These are phyloP conservation scores for Gaillardinia entomophila DNA, from an alignment of 805 yeast species.

Conservation along the genomic window DNA sequence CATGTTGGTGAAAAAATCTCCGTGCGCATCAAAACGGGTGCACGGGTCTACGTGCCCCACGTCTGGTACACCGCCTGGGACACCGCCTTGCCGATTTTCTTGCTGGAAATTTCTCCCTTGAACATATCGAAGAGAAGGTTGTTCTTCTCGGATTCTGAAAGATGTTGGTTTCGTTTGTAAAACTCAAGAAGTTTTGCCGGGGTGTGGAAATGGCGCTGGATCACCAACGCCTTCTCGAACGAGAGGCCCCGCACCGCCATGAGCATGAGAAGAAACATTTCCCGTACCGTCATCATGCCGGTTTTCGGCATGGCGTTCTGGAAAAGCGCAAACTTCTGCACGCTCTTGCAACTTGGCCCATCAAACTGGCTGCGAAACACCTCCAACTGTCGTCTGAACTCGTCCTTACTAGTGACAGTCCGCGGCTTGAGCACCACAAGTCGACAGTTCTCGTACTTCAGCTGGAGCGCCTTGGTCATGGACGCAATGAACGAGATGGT, in stretches of 20 bases:
- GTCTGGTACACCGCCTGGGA: slow-evolving; percentile 49
- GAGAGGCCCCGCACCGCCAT: slow-evolving; percentile 79
- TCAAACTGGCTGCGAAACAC: slow-evolving; percentile 43
- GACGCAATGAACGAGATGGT: slow-evolving; percentile 56
- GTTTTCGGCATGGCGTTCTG: slow-evolving; percentile 67
- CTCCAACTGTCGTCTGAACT: slow-evolving; percentile 38
- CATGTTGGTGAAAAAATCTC: slow-evolving; percentile 17
- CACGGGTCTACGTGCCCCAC: slow-evolving; percentile 41
- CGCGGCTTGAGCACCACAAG: slow-evolving; percentile 49
- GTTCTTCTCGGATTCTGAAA: slow-evolving; percentile 17
- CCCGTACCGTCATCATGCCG: slow-evolving; percentile 64
- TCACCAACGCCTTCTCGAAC: slow-evolving; percentile 74
- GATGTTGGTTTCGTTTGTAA: slow-evolving; percentile 25
- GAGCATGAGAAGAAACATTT: slow-evolving; percentile 68
- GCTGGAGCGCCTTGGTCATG: slow-evolving; percentile 41
- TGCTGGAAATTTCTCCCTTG: slow-evolving; percentile 41
- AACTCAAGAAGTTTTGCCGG: slow-evolving; percentile 55
- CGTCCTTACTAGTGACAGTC: slow-evolving; percentile 43
- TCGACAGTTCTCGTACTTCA: slow-evolving; percentile 30
- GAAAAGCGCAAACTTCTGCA: slow-evolving; percentile 37
- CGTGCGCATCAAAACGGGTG: not conserved
- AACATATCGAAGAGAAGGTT: slow-evolving; percentile 26
- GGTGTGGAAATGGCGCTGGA: slow-evolving; percentile 68
- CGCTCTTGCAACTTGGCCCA: slow-evolving; percentile 19
- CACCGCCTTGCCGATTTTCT: slow-evolving; percentile 45